Evolutionary conservation across 176 grass and related monocot genomes (phyloP), one percentile per base, ranked within the genome.

Genomic region (Triticum dicoccoides): DNA sequence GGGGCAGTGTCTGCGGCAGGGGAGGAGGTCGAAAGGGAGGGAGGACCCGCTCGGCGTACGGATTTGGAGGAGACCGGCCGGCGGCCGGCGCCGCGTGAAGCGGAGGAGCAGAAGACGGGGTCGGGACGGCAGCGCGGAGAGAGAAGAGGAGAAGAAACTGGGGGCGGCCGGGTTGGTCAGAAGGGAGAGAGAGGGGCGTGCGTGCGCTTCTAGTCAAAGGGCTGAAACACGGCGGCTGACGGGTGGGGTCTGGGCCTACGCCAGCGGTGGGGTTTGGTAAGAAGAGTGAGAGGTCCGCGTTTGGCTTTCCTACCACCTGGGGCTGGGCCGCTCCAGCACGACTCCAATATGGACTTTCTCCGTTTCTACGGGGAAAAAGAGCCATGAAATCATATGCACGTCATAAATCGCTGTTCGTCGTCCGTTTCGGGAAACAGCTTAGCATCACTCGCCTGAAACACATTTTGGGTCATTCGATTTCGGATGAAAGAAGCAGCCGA

Each of bases 161-260:
- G 72, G 45, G 63, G 75, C 64, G 63, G 45, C 39, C 73, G 39
- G 59, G 61, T 85, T 37, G 74, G 84, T 69, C 75, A 69, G 84
- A 79, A 35, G 74, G 84, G 64, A 78, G 63, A 78, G 73, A 44
- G 42, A 65, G 61, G 21, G 18, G 27, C 44, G 75, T 34, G 75
- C n/a, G 74, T 58, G 62, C 30, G 61, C 45, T 59, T 86, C 63
- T 39, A 59, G 84, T 86, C 75, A 79, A 86, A 86, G 47, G 75
- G 75, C 69, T 78, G 84, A 27, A 85, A 21, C 62, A 21, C 4
- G n/a, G 10, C 37, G 47, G 15, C 62, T 86, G 62, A 58, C 32
- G 9, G n/a, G 63, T 79, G 75, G 84, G 65, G 21, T 2, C 73
- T 2, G 34, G 15, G 17, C 69, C 82, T 25, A 20, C 9, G 6